Conservation (phyloP, 1,284 basidiomycete species). For the Tylopilus sp. region DNA sequence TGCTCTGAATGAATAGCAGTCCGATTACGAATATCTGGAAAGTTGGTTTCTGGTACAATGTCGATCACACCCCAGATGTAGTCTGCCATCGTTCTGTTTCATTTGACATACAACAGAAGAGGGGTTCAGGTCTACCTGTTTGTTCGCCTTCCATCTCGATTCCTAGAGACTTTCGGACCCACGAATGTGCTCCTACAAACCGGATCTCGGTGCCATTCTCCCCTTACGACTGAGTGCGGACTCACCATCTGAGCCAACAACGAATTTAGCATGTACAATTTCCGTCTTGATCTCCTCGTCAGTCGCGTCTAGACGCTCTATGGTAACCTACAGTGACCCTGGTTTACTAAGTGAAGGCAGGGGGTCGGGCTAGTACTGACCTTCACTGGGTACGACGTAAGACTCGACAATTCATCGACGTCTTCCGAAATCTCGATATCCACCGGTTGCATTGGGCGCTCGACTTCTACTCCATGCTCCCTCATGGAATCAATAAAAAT, state of each 20-base stretch:
- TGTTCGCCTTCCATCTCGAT: background rate
- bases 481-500: background rate
- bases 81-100: constrained; percentile 34
- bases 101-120: background rate
- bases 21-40: constrained; percentile 77
- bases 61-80: constrained; percentile 81
- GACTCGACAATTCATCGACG: background rate
- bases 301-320: constrained; percentile 36
- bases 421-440: background rate
- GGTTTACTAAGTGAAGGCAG: background rate
- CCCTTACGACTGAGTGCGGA: background rate
- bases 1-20: constrained; percentile 59
- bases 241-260: constrained; percentile 61
- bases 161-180: background rate
- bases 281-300: constrained; percentile 27
- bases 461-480: background rate
- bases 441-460: background rate
- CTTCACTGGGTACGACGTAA: background rate
- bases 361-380: background rate
- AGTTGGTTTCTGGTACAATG: constrained; percentile 65
- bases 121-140: background rate
- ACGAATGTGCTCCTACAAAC: constrained; percentile 49
- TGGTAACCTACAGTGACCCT: constrained; percentile 35
- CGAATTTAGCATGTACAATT: constrained; percentile 47
- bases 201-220: background rate